Conservation (phyloP, 2,329 filamentous ascomycete genomes). For the Onygena corvina region DNA sequence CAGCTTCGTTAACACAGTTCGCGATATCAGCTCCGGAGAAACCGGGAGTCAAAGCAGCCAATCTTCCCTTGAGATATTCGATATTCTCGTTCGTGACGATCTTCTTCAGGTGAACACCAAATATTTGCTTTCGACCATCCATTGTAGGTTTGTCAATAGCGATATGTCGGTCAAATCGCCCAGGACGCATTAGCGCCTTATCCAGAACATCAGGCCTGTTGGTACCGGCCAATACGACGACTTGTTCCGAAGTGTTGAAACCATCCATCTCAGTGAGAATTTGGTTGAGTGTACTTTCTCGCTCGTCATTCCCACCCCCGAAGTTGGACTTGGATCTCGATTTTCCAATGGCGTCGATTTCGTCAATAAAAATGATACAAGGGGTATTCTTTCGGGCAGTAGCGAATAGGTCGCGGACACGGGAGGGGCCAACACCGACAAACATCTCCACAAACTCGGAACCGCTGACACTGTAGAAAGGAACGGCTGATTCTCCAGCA, state of each 20-base stretch:
- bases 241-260: conserved; percentile 92
- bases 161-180: conserved; percentile 94
- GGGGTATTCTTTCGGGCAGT: conserved; percentile 92
- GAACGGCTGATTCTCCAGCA: conserved; percentile 88
- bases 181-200: conserved; percentile 89
- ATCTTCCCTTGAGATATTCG: conserved; percentile 73
- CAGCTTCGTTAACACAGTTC: conserved; percentile 96
- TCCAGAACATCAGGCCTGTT: conserved; percentile 92
- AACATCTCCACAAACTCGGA: conserved; percentile 99
- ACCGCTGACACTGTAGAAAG: conserved; percentile 96
- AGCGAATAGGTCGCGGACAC: conserved; percentile 87
- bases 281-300: conserved; percentile 93
- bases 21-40: conserved; percentile 97
- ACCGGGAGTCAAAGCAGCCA: conserved; percentile 84
- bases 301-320: conserved; percentile 88
- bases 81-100: conserved; percentile 87
- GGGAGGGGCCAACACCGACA: conserved; percentile 90
- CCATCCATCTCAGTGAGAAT: conserved; percentile 99
- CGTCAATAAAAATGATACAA: conserved; percentile 99
- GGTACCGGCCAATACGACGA: conserved; percentile 91
- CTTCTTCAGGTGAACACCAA: conserved; percentile 85
- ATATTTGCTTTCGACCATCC: conserved; percentile 92
- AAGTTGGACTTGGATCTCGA: conserved; percentile 72
- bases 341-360: conserved; percentile 95
- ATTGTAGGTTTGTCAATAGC: conserved; percentile 90